These are phyloP conservation scores for Angomonas desouzai DNA, from an alignment of 208 protist species.

Conservation along the genomic window DNA sequence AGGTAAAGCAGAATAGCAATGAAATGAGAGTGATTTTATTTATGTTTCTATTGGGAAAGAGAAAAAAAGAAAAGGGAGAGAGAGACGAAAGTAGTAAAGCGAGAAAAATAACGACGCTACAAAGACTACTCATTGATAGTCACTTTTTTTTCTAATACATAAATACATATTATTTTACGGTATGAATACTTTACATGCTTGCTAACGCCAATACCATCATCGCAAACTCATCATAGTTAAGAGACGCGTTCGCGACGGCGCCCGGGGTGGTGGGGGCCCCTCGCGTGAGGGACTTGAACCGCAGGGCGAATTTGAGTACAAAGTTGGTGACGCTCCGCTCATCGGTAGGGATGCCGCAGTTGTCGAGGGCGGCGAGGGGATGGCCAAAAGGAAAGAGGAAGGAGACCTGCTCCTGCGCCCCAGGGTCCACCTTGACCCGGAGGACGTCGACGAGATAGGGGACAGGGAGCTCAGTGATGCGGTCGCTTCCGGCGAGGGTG, in stretches of 20 bases:
- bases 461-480: conserved; percentile 16
- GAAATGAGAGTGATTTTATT: conserved; percentile 10
- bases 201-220: conserved; percentile 82
- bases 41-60: conserved; percentile 7
- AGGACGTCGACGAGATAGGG: conserved; percentile 34
- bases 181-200: conserved; percentile 5
- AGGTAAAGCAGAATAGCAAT: conserved; percentile 12
- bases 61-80: conserved; percentile 3
- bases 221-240: conserved; percentile 86
- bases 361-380: conserved; percentile 62
- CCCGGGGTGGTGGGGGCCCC: background rate
- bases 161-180: too few relatives aligned
- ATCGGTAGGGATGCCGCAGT: conserved; percentile 71
- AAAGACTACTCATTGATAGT: background rate
- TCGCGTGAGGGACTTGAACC: conserved; percentile 26
- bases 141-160: background rate
- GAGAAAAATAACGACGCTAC: background rate
- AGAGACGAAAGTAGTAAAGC: background rate
- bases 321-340: conserved; percentile 37
- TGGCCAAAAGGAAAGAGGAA: conserved; percentile 45
- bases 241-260: conserved; percentile 10
- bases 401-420: conserved; percentile 18
- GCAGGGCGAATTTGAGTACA: conserved; percentile 49
- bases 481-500: conserved; percentile 24
- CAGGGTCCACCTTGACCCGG: conserved; percentile 34